Base-by-base conservation (phyloP, 2,329 filamentous ascomycete species). In the Sphaerulina vaccinii region DNA sequence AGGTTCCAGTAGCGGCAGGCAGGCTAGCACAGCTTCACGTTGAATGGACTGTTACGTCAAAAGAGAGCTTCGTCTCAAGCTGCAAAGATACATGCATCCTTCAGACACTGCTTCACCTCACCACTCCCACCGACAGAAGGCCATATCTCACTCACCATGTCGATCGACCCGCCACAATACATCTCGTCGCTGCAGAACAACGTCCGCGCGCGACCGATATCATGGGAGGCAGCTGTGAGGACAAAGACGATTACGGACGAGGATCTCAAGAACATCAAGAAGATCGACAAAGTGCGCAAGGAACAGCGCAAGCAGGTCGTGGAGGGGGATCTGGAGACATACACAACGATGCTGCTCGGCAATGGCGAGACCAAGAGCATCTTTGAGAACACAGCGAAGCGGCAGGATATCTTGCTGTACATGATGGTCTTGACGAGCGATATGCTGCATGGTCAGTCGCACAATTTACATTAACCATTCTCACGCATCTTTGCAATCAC, bases 201-300 rank as follows among this genome's bases (percentile, higher is more conserved):
- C 79, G 96, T 97, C 71, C 89, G 93, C 69, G 87, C 89, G 68
- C 84, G 93, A 62, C 91, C 91, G 60, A 96, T 99, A 74, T 91
- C 92, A 52, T 99, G 93, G 93, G 92, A 97, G 73, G 92, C 92
- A 65, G 91, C 92, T 65, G 90, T 95, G 62, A 84, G 93, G 71
- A 90, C 90, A 64, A 90, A 91, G 71, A 93, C 90, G 67, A 88
- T 99, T 73, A 95, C 88, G 52, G 92, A 97, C 63, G 86, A 88
- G 62, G 92, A 99, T 73, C 83, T 96, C 64, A 88, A 87, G 77
- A 92, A 91, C 80, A 96, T 99, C 75, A 91, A 91, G 73, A 89
- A 91, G 56, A 89, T 97, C 64, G 93, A 97, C 73, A 97, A 96
- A 75, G 88, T 93, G 61, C 88, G 90, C 72, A 93, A 90, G 72